Base-by-base conservation (phyloP, 2,329 filamentous ascomycete species). In the Nannizzia gypsea region DNA sequence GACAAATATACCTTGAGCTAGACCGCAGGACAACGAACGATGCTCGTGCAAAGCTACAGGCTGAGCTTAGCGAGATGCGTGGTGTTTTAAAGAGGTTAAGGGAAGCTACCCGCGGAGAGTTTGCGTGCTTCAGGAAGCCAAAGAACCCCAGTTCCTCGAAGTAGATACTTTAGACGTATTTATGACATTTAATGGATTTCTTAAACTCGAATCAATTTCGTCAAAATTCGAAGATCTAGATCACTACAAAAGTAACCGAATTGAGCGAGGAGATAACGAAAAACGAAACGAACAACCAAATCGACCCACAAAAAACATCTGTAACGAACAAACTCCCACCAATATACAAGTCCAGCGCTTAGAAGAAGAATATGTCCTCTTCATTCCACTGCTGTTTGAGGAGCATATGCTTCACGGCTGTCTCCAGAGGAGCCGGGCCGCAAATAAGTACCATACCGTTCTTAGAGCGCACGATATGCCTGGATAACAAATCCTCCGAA, bases 11-110 rank as follows among this genome's bases (percentile, higher is more conserved):
- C 73, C 83, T 93, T 64, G 90, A 93, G 70, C 78, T 99, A 15
- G 93, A 99, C 71, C 82, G 84, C 62, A 85, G 90, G 56, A 97
- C 93, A 58, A 90, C 95, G 69, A 91, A 93, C 67, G 86, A 90
- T 62, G 90, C 91, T 2, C 81, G 93, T 57, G 81, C 84, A 9
- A 80, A 82, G 62, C 76, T 99, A 66, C 92, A 97, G 76, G 85
- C 83, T 59, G 92, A 97, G 76, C 75, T 99, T 65, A 88, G 89
- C 1, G 90, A 91, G 70, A 90, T 99, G 88, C 83, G 92, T 63
- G 85, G 82, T 56, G 85, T 92, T 52, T 77, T 99, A 65, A 97
- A 96, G 81, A 83, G 83, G 66, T 76, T 96, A 65, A 80, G 89
- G 61, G 90, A 95, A 69, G 83, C 84, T 50, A 92, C 87, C 65